Conservation (phyloP, 257 asterid species). For the Ajuga chamaepitys region DNA sequence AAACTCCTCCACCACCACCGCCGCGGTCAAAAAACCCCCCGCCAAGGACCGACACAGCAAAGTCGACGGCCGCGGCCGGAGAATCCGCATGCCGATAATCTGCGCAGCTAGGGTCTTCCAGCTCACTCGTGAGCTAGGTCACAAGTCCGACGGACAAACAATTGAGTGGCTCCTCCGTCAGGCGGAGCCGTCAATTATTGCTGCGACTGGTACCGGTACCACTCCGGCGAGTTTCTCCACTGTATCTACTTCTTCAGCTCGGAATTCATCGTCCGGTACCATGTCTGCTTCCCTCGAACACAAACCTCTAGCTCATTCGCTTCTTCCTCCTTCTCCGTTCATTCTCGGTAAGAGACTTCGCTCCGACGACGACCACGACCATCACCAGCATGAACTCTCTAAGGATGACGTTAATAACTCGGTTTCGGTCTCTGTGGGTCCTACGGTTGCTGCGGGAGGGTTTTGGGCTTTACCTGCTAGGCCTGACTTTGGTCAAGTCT, state of each 20-base stretch:
- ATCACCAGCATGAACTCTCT: slow-evolving; percentile 30
- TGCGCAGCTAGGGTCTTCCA: slow-evolving; percentile 98
- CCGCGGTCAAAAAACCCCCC: slow-evolving; percentile 69
- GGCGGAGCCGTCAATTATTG: slow-evolving; percentile 94
- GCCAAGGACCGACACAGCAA: slow-evolving; percentile 97
- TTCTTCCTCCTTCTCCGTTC: slow-evolving; percentile 67
- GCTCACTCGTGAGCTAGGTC: slow-evolving; percentile 89
- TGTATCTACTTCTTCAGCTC: slow-evolving; percentile 29
- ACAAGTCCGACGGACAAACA: slow-evolving; percentile 96
- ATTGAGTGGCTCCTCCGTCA: slow-evolving; percentile 97
- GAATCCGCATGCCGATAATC: slow-evolving; percentile 95
- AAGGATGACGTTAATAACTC: slow-evolving; percentile 53
- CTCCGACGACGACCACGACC: slow-evolving; percentile 53
- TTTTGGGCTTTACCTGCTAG: slow-evolving; percentile 90
- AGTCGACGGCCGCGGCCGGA: slow-evolving; percentile 93
- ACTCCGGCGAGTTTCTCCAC: slow-evolving; percentile 88
- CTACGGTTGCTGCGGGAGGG: slow-evolving; percentile 51
- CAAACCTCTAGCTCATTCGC: slow-evolving; percentile 46
- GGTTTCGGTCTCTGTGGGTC: slow-evolving; percentile 30
- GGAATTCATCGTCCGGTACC: slow-evolving; percentile 25
- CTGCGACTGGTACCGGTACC: slow-evolving; percentile 94
- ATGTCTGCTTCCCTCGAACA: slow-evolving; percentile 50
- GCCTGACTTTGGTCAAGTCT: slow-evolving; percentile 80
- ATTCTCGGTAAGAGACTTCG: slow-evolving; percentile 85
- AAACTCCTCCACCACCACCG: slow-evolving; percentile 8